Conservation (phyloP, 2,329 filamentous ascomycete species). For the Penicillium sp. region DNA sequence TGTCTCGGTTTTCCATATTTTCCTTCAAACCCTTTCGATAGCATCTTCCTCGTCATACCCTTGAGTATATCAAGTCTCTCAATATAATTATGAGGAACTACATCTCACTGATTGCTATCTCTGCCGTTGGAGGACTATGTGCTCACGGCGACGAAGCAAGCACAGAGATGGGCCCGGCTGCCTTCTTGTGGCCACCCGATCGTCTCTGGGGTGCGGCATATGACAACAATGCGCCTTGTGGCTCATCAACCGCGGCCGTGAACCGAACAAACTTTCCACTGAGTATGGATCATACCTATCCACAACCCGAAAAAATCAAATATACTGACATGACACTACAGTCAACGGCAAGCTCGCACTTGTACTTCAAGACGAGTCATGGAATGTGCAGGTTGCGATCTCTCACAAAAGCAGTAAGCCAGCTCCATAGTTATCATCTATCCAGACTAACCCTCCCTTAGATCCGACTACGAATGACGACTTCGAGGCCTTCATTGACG, state of each 20-base stretch:
- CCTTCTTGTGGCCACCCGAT: slow-evolving; percentile 62
- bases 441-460: slow-evolving; percentile 12
- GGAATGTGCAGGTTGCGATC: slow-evolving; percentile 54
- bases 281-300: slow-evolving; percentile 37
- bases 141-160: slow-evolving; percentile 18
- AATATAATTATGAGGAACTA: slow-evolving; percentile 3
- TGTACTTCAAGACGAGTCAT: slow-evolving; percentile 59
- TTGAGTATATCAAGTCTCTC: not conserved
- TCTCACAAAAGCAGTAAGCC: slow-evolving; percentile 54
- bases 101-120: slow-evolving; percentile 11
- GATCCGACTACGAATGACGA: slow-evolving; percentile 44
- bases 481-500: slow-evolving; percentile 39
- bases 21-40: not conserved
- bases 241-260: slow-evolving; percentile 48
- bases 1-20: not conserved
- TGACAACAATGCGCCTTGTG: slow-evolving; percentile 61
- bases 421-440: accelerated
- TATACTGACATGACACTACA: slow-evolving; percentile 23
- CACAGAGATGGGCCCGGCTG: slow-evolving; percentile 55
- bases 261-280: slow-evolving; percentile 60
- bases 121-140: not conserved
- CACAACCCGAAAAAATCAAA: not conserved
- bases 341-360: slow-evolving; percentile 57
- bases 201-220: slow-evolving; percentile 55
- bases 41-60: not conserved